These are phyloP conservation scores for Psidium guajava DNA, from an alignment of 345 rosid genomes.

Conservation along the genomic window DNA sequence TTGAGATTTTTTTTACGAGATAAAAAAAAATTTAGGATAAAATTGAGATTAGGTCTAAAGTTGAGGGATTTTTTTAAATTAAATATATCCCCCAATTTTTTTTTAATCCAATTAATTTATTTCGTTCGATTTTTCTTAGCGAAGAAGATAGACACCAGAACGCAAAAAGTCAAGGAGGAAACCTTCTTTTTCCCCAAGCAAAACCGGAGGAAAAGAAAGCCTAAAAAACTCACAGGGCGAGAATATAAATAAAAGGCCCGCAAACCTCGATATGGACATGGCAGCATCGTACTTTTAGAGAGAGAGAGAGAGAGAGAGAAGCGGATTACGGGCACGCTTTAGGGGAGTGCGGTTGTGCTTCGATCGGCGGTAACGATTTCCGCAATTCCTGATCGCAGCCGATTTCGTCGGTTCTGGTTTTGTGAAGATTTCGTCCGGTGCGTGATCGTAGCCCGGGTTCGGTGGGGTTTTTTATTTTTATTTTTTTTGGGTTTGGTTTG, in stretches of 20 bases:
- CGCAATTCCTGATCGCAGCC: neutral
- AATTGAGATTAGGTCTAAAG: too few relatives aligned
- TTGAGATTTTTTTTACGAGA: too few relatives aligned
- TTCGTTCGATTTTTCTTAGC: neutral
- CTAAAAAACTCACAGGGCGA: neutral
- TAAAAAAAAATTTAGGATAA: too few relatives aligned
- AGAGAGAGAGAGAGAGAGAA: neutral
- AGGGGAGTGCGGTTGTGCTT: neutral
- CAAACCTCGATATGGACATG: neutral
- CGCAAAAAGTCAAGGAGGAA: neutral
- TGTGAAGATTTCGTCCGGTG: neutral
- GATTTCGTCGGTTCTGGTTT: neutral
- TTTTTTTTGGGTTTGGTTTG: neutral
- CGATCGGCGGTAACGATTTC: neutral
- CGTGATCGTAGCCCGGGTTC: neutral
- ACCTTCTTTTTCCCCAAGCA: neutral
- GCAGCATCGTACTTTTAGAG: neutral
- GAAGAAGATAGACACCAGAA: neutral
- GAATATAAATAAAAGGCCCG: too few relatives aligned
- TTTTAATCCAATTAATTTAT: too few relatives aligned
- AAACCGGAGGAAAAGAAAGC: neutral
- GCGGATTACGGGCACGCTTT: constrained; percentile 15
- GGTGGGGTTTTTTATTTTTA: neutral
- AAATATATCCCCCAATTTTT: too few relatives aligned
- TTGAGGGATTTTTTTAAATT: too few relatives aligned